phyloP scores from a whole-genome alignment of 1,284 basidiomycete genomes.

The Puccinia novopanici region DNA sequence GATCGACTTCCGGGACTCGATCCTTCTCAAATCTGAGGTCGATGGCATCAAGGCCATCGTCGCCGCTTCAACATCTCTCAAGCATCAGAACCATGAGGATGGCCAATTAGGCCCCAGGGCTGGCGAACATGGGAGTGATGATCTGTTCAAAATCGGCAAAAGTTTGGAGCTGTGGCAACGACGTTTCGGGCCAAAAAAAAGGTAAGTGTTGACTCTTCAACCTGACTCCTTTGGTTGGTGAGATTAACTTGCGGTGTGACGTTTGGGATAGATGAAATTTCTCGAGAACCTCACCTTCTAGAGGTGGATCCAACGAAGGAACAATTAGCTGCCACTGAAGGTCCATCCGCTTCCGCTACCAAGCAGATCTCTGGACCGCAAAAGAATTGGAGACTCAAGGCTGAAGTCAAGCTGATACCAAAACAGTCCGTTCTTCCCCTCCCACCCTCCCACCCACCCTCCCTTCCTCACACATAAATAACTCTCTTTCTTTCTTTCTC shows the following conservation, averaged over 20 bases:
- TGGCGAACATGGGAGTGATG: slow-evolving; percentile 60
- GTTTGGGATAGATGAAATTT: slow-evolving; percentile 30
- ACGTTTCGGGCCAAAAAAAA: slow-evolving; percentile 72
- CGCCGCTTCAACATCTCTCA: slow-evolving; percentile 46
- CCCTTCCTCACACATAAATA: neutral
- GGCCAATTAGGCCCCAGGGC: slow-evolving; percentile 6
- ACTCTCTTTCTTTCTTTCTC: neutral
- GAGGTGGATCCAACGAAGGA: neutral
- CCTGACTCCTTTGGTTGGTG: slow-evolving; percentile 59
- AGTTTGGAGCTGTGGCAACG: slow-evolving; percentile 78
- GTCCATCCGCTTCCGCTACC: neutral
- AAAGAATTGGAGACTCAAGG: slow-evolving; percentile 28
- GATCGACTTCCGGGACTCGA: slow-evolving; percentile 69
- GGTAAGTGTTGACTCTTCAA: slow-evolving; percentile 63
- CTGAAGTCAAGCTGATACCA: slow-evolving; percentile 43
- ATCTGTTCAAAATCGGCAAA: slow-evolving; percentile 69
- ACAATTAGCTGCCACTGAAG: neutral
- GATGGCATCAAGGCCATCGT: slow-evolving; percentile 81
- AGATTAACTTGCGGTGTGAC: slow-evolving; percentile 54
- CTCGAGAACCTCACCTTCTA: slow-evolving; percentile 31
- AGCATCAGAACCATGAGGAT: neutral
- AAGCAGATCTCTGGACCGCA: slow-evolving; percentile 1
- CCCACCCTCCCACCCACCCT: neutral
- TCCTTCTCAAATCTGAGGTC: slow-evolving; percentile 78
- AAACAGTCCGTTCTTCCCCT: slow-evolving; percentile 28